Conservation (phyloP, 176 grass and related monocot genomes). For the Juncus effusus region DNA sequence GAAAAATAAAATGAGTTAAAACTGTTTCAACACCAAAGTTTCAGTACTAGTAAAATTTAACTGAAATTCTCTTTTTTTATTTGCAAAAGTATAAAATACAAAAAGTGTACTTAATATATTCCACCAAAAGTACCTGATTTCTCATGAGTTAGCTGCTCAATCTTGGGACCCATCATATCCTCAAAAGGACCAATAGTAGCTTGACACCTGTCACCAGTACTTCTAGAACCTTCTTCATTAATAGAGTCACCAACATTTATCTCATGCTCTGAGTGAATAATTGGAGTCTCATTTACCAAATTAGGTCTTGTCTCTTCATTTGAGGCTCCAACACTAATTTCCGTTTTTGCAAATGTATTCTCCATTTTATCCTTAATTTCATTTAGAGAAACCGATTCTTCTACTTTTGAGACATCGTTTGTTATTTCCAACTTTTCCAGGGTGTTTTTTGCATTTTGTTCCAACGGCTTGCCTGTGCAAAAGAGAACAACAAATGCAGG, state of each 20-base stretch:
- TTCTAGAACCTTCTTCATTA: neutral
- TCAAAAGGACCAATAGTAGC: slow-evolving; percentile 8
- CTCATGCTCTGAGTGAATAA: neutral
- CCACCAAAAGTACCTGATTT: neutral
- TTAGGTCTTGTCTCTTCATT: neutral
- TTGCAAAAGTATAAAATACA: too few relatives aligned
- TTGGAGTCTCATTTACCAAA: neutral
- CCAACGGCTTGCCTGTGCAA: too few relatives aligned
- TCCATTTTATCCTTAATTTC: neutral
- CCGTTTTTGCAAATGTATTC: neutral
- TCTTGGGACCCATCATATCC: neutral
- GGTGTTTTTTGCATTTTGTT: too few relatives aligned
- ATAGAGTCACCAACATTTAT: neutral
- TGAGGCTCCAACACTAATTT: neutral
- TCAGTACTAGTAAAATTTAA: too few relatives aligned
- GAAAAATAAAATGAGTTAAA: too few relatives aligned
- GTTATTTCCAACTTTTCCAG: too few relatives aligned
- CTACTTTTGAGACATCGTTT: too few relatives aligned
- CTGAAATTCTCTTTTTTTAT: too few relatives aligned
- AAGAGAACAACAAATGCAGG: too few relatives aligned
- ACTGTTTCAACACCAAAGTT: too few relatives aligned
- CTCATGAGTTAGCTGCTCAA: neutral
- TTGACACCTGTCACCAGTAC: neutral
- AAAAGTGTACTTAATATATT: too few relatives aligned
- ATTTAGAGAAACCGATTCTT: too few relatives aligned